These are phyloP conservation scores for Calonectria ilicicola DNA, from an alignment of 2,329 filamentous ascomycete species.

Conservation along the genomic window DNA sequence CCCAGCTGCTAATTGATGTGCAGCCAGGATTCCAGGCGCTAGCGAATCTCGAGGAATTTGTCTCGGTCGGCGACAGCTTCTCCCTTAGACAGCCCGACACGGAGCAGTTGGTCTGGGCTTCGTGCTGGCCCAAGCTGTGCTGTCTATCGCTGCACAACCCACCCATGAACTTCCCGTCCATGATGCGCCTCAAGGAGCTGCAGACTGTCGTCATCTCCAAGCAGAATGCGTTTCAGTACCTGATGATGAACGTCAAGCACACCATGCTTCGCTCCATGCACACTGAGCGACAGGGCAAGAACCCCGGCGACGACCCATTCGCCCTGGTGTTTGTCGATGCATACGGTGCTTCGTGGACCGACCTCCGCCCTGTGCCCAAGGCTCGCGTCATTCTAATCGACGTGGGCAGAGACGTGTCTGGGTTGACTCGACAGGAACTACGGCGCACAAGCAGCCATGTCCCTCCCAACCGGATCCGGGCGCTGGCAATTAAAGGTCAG, in stretches of 20 bases:
- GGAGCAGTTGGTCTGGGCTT: conserved; percentile 8
- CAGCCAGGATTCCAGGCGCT: conserved; percentile 16
- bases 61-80: conserved; percentile 11
- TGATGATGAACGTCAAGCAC: conserved; percentile 4
- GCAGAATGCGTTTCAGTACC: background rate
- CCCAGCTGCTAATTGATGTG: background rate
- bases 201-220: conserved; percentile 3
- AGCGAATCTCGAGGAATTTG: conserved; percentile 21
- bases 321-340: conserved; percentile 7
- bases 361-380: background rate
- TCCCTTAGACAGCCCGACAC: background rate
- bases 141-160: conserved; percentile 4
- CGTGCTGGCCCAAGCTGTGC: conserved; percentile 13
- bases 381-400: conserved; percentile 14
- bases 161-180: background rate
- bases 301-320: background rate
- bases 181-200: background rate
- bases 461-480: conserved; percentile 8
- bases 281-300: background rate
- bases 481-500: conserved; percentile 3
- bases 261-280: conserved; percentile 7
- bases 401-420: background rate
- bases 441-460: background rate
- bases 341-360: conserved; percentile 8
- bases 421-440: background rate